phyloP scores from a whole-genome alignment of 305 asterid species.

The Fraxinus ornus region DNA sequence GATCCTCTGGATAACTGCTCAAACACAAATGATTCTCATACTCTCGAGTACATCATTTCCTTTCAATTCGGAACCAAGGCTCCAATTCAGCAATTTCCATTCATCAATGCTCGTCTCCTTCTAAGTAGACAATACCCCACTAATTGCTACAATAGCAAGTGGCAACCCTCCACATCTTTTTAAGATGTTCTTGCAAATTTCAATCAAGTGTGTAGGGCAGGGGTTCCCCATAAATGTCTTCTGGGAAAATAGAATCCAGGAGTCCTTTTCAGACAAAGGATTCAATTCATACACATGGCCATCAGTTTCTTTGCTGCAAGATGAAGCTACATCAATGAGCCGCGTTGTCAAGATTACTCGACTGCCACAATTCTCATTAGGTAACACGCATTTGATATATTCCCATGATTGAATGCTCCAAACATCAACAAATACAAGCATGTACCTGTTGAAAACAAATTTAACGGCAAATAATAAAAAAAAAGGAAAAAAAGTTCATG shows the following conservation, averaged over 20 bases:
- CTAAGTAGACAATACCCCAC: constrained; percentile 7
- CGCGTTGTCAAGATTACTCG: background rate
- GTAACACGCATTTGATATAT: background rate
- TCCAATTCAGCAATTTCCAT: background rate
- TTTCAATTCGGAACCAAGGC: background rate
- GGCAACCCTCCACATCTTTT: constrained; percentile 18
- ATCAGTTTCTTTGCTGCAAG: background rate
- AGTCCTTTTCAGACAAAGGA: constrained; percentile 11
- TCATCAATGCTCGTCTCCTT: background rate
- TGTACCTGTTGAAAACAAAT: background rate
- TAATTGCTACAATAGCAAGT: constrained; percentile 1
- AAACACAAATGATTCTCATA: background rate
- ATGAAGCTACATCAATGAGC: constrained; percentile 12
- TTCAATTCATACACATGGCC: background rate
- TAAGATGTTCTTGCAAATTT: background rate
- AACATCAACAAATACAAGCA: background rate
- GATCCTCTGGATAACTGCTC: constrained; percentile 24
- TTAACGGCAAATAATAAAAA: too few species aligned
- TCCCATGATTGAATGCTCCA: background rate
- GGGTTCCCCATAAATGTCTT: background rate
- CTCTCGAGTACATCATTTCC: background rate
- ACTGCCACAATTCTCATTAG: background rate
- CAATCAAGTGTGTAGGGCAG: constrained; percentile 18
- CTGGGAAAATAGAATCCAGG: constrained; percentile 19
- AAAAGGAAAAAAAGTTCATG: too few species aligned